Evolutionary conservation across 768 basidiomycete species (phyloP).

Genomic region (Mycena vitilis): DNA sequence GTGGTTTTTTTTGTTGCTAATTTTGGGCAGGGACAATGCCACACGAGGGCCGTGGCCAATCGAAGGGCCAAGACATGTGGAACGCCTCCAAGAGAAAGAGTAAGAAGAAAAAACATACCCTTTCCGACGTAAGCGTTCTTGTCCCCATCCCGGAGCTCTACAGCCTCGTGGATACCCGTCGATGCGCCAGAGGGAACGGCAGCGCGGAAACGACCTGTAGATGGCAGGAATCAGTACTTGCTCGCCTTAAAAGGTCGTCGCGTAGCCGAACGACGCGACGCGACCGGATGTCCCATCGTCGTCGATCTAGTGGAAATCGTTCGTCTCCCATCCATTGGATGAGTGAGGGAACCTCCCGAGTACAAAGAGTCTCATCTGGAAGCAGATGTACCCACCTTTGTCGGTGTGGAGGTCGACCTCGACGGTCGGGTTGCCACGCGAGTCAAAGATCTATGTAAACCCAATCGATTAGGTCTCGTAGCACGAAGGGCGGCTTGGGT

Average conservation of each 20-base stretch:
- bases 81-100: too few relatives aligned
- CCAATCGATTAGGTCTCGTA: slow-evolving; percentile 32
- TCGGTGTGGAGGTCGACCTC: slow-evolving; percentile 91
- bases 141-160: slow-evolving; percentile 98
- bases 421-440: slow-evolving; percentile 97
- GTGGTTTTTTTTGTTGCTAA: too few relatives aligned
- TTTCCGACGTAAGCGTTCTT: slow-evolving; percentile 95
- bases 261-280: slow-evolving; percentile 23
- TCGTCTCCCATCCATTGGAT: not conserved
- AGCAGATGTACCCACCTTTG: slow-evolving; percentile 67
- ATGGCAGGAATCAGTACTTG: slow-evolving; percentile 19
- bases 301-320: slow-evolving; percentile 3
- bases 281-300: slow-evolving; percentile 15
- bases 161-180: slow-evolving; percentile 97
- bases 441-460: slow-evolving; percentile 91
- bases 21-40: too few relatives aligned
- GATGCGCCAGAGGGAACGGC: slow-evolving; percentile 98
- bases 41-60: too few relatives aligned
- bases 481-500: slow-evolving; percentile 21
- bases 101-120: slow-evolving; percentile 63
- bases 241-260: slow-evolving; percentile 5
- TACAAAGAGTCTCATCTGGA: not conserved
- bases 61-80: too few relatives aligned
- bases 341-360: not conserved
- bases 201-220: slow-evolving; percentile 88